Base-by-base conservation (phyloP, 2,329 filamentous ascomycete species). In the Ambrosiella xylebori region DNA sequence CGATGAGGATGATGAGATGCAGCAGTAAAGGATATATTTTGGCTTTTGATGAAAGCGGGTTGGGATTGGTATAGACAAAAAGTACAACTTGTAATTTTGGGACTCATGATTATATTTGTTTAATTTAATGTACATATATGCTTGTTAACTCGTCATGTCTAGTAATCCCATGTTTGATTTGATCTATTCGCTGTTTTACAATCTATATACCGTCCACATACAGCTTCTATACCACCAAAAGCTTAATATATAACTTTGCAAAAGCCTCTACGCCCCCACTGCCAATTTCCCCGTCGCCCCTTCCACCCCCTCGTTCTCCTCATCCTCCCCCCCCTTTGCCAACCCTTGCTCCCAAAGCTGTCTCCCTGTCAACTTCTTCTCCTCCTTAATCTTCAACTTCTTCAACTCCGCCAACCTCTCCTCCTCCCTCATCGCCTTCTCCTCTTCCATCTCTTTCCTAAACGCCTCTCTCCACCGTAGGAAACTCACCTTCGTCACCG, bases 401-500 rank as follows among this genome's bases (percentile, higher is more conserved):
- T 87, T 89, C 71, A 88, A 80, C 71, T 95, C 90, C 54, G 90
- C 88, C 39, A 82, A 75, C 62, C 86, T 80, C 64, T 91, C 86
- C 63, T 91, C 88, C 68, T 86, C 85, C 65, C 83, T 78, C 63
- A 71, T 76, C 64, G 73, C 70, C 64, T 82, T 79, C 67, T 78
- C 73, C 66, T 93, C 90, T 67, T 84, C 84, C 80, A 91, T 84
- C 74, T 97, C 93, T 66, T 76, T 74, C 61, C 81, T 68, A 67
- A 97, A 98, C 8, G 70, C 79, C 44, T 84, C 82, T 58, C 88
- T 77, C 93, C 93, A 98, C 63, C 78, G 80, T 64, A 86, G 67
- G 66, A 97, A 98, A 0, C 82, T 83, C 72, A 95, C 88, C 19
- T 81, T 76, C n/a, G 83, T 97, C 17, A 98, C 93, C 38, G 82